A percentile compares a stretch with the other conserved stretches of the same genome.
Conservation (phyloP, 345 rosid species). For the Eucalyptus urophylla region DNA sequence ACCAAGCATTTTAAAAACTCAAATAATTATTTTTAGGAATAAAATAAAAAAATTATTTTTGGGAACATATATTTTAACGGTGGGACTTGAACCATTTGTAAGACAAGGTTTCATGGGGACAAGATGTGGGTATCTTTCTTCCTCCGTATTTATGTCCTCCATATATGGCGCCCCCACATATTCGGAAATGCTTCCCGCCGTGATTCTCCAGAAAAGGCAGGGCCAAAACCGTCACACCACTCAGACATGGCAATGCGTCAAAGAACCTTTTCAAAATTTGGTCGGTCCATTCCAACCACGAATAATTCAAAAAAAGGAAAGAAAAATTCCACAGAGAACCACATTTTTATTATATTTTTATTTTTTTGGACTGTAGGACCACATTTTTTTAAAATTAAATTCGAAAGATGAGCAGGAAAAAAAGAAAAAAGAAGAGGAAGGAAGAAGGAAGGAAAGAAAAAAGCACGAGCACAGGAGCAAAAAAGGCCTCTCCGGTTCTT, state of each 20-base stretch:
- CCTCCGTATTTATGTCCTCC: neutral
- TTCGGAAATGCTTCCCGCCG: neutral
- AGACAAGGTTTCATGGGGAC: neutral
- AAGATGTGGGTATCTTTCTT: neutral
- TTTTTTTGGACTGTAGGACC: neutral
- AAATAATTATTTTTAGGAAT: too few species aligned
- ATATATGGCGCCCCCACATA: neutral
- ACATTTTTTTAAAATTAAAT: neutral
- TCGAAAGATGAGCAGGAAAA: neutral
- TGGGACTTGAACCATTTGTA: neutral
- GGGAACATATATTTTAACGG: too few species aligned
- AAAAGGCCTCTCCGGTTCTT: neutral
- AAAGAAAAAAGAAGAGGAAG: too few species aligned
- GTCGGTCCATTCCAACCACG: neutral
- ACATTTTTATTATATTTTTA: neutral
- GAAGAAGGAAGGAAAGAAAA: neutral
- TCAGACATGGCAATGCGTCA: neutral
- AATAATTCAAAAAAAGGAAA: neutral
- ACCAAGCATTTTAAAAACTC: accelerated
- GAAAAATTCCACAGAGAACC: neutral
- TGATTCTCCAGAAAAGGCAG: neutral
- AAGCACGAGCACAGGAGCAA: neutral
- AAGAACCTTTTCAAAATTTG: neutral
- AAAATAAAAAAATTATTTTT: too few species aligned
- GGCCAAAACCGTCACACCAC: neutral